Percentiles rank a stretch among this genome's conserved stretches.
Conservation (phyloP, 495 filamentous ascomycete species). For the Neurospora hispaniola region DNA sequence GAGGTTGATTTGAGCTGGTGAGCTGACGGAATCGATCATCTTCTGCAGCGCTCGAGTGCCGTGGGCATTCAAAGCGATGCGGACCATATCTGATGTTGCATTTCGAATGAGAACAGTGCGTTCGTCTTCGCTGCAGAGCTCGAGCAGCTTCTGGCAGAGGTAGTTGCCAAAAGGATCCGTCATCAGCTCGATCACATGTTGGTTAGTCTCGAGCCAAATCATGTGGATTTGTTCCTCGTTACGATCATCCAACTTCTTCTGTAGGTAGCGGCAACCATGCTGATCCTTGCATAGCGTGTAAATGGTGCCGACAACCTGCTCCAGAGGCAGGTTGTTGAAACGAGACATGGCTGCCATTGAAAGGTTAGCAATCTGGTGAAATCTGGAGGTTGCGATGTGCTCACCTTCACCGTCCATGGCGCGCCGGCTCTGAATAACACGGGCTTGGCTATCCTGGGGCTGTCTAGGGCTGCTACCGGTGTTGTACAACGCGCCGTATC, state of each 20-base stretch:
- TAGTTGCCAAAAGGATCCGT: conserved; percentile 99
- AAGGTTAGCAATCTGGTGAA: conserved; percentile 9
- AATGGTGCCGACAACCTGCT: conserved; percentile 68
- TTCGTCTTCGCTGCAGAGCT: conserved; percentile 87
- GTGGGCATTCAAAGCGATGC: conserved; percentile 91
- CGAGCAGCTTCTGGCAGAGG: conserved; percentile 91
- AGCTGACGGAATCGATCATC: conserved; percentile 96
- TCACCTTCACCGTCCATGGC: conserved; percentile 53
- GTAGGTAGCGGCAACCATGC: conserved; percentile 88
- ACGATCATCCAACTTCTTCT: conserved; percentile 92
- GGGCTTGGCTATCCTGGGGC: conserved; percentile 53
- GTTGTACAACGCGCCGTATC: conserved; percentile 34
- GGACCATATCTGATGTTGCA: conserved; percentile 71
- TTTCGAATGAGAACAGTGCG: conserved; percentile 86
- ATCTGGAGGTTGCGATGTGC: conserved; percentile 3
- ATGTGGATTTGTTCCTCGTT: conserved; percentile 72
- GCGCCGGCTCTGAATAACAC: conserved; percentile 59
- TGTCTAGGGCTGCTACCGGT: conserved; percentile 22
- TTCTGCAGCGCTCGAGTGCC: conserved; percentile 94
- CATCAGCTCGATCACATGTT: conserved; percentile 93
- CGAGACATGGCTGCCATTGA: conserved; percentile 45
- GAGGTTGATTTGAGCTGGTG: conserved; percentile 60
- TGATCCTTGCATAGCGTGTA: conserved; percentile 91
- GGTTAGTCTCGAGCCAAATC: conserved; percentile 86
- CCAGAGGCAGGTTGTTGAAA: conserved; percentile 67